A percentile compares a stretch with the other conserved stretches of the same genome.
phyloP scores from a whole-genome alignment of 2,329 filamentous ascomycete genomes.

The Phyllosticta citriasiana region DNA sequence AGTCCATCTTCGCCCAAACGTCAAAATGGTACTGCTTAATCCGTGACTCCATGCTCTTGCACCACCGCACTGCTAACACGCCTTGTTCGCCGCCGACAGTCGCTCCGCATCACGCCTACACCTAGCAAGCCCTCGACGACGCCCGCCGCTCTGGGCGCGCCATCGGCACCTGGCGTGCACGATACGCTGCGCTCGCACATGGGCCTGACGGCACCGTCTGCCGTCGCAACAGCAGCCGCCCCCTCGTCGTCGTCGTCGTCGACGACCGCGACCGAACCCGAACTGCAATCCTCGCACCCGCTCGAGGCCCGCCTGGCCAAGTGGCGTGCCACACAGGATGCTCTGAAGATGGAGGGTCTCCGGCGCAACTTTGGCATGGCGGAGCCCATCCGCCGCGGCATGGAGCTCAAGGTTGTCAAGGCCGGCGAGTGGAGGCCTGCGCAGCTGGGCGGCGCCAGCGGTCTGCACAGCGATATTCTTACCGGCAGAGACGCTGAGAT shows the following conservation, averaged over 20 bases:
- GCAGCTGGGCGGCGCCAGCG: conserved; percentile 54
- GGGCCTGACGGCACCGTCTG: conserved; percentile 39
- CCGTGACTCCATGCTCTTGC: background rate
- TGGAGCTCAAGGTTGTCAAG: conserved; percentile 86
- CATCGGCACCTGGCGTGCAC: conserved; percentile 85
- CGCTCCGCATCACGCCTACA: conserved; percentile 79
- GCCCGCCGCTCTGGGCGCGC: conserved; percentile 53
- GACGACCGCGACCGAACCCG: conserved; percentile 14
- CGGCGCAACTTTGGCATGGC: conserved; percentile 82
- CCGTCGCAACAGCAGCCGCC: conserved; percentile 21
- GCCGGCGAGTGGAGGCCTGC: conserved; percentile 72
- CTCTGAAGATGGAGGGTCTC: conserved; percentile 78
- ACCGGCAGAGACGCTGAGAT: conserved; percentile 66
- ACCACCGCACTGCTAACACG: background rate
- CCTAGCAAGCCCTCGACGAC: conserved; percentile 48
- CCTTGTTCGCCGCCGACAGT: background rate
- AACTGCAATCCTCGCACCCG: conserved; percentile 65
- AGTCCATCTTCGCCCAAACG: background rate
- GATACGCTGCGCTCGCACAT: conserved; percentile 85
- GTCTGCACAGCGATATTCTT: conserved; percentile 84
- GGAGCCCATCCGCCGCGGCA: conserved; percentile 82
- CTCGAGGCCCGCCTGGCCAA: conserved; percentile 80
- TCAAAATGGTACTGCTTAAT: conserved; percentile 2
- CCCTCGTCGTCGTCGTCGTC: conserved; percentile 12
- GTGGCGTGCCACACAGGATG: conserved; percentile 85